phyloP scores from a whole-genome alignment of 2,329 filamentous ascomycete species.

The Venturia pyrina region DNA sequence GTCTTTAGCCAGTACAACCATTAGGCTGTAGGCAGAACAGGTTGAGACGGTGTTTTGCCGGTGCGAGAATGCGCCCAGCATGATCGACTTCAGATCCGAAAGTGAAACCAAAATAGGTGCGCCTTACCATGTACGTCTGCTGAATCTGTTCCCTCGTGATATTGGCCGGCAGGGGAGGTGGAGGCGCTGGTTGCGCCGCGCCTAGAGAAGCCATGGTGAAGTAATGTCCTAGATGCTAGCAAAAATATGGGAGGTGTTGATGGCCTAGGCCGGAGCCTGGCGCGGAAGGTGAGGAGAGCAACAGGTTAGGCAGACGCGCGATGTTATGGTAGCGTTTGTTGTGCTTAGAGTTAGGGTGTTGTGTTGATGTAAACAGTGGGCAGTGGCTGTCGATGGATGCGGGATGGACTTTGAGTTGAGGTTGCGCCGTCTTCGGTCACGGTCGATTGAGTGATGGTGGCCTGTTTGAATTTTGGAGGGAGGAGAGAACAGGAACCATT shows the following conservation, averaged over 20 bases:
- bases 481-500: not conserved
- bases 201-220: conserved; percentile 8
- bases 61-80: conserved; percentile 13
- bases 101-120: conserved; percentile 5
- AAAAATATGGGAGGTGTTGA: not conserved
- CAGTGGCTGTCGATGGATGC: not conserved
- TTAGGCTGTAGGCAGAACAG: not conserved
- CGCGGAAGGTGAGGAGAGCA: not conserved
- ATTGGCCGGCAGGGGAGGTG: conserved; percentile 32
- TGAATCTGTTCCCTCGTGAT: conserved; percentile 70
- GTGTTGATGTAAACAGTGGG: conserved; percentile 3
- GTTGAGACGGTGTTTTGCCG: not conserved
- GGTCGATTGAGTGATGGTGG: not conserved
- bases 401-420: not conserved
- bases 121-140: conserved; percentile 57
- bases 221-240: not conserved
- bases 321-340: not conserved
- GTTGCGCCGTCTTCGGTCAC: not conserved
- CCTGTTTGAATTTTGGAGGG: not conserved
- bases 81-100: not conserved
- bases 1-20: not conserved
- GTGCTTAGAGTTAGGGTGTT: not conserved
- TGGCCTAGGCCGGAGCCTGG: conserved; percentile 10
- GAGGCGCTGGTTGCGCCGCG: not conserved
- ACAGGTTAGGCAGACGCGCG: conserved; percentile 1